phyloP scores from a whole-genome alignment of 1,139 yeast species.

The Magnusiomyces ingens region DNA sequence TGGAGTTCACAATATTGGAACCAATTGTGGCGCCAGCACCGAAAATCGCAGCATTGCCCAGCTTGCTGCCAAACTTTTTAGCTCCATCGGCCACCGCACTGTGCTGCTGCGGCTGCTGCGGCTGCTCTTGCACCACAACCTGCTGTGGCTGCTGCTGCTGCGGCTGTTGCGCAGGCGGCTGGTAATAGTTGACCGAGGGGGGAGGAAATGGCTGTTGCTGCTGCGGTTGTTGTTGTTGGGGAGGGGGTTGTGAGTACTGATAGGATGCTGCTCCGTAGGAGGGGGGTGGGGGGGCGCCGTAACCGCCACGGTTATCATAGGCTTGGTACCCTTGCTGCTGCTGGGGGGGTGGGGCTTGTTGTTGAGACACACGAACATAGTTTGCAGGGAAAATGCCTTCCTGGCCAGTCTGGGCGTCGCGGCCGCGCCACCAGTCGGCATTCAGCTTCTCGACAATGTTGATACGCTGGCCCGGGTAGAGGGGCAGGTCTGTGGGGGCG shows the following conservation, averaged over 20 bases:
- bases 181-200: constrained; percentile 14
- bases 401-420: constrained; percentile 40
- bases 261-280: constrained; percentile 6
- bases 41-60: constrained; percentile 88
- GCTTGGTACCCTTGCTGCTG: constrained; percentile 7
- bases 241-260: constrained; percentile 11
- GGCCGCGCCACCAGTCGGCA: constrained; percentile 90
- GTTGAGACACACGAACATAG: constrained; percentile 45
- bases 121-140: constrained; percentile 14
- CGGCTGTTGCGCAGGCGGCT: constrained; percentile 17
- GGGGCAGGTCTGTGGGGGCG: constrained; percentile 64
- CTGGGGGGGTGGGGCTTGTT: background rate
- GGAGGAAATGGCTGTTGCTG: constrained; percentile 18
- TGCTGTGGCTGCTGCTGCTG: constrained; percentile 15
- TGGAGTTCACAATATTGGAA: constrained; percentile 75
- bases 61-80: constrained; percentile 69
- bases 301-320: too few species aligned
- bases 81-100: constrained; percentile 35
- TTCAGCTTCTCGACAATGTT: constrained; percentile 68
- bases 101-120: constrained; percentile 16
- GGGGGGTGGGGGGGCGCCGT: constrained; percentile 12
- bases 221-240: constrained; percentile 16
- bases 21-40: constrained; percentile 99
- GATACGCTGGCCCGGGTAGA: constrained; percentile 61
- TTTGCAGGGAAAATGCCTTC: constrained; percentile 88